These are phyloP conservation scores for Trichoderma cornu-damae DNA, from an alignment of 2,329 filamentous ascomycete genomes.

Conservation along the genomic window DNA sequence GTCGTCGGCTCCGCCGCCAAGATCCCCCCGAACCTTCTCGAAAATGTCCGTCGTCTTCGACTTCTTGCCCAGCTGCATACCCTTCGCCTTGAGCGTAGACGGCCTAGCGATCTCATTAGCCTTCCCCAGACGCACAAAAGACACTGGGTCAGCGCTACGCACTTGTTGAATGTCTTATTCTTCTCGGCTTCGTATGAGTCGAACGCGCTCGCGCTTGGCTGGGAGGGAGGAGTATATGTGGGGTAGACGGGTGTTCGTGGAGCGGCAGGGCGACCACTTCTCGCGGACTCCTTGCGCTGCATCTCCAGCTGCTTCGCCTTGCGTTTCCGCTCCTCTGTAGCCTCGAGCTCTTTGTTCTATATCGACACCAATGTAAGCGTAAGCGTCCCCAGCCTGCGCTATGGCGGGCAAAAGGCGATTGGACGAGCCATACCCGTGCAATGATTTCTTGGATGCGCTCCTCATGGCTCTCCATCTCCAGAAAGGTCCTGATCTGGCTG, in stretches of 20 bases:
- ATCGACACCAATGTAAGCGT: conserved; percentile 27
- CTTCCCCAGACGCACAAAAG: not conserved
- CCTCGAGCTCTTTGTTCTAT: conserved; percentile 97
- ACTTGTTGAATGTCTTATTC: conserved; percentile 82
- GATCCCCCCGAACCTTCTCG: conserved; percentile 85
- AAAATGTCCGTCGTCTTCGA: conserved; percentile 97
- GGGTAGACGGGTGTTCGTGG: conserved; percentile 79
- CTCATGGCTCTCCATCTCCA: conserved; percentile 99
- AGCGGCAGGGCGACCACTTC: conserved; percentile 60
- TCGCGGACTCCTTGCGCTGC: conserved; percentile 93
- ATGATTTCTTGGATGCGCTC: conserved; percentile 99
- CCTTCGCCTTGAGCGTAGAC: conserved; percentile 78
- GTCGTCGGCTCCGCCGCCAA: conserved; percentile 81
- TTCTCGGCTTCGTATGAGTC: conserved; percentile 96
- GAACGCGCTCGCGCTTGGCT: conserved; percentile 74
- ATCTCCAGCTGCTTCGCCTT: conserved; percentile 98
- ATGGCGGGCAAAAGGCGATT: not conserved
- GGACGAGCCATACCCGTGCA: conserved; percentile 62
- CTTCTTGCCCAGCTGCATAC: conserved; percentile 99
- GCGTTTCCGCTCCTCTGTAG: conserved; percentile 94
- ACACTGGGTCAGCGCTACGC: not conserved
- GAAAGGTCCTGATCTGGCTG: conserved; percentile 96
- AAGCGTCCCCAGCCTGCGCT: not conserved
- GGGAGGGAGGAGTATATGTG: conserved; percentile 76
- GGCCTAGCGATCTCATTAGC: conserved; percentile 37